phyloP scores from a whole-genome alignment of 176 grass and related monocot species.

The Phoenix dactylifera region DNA sequence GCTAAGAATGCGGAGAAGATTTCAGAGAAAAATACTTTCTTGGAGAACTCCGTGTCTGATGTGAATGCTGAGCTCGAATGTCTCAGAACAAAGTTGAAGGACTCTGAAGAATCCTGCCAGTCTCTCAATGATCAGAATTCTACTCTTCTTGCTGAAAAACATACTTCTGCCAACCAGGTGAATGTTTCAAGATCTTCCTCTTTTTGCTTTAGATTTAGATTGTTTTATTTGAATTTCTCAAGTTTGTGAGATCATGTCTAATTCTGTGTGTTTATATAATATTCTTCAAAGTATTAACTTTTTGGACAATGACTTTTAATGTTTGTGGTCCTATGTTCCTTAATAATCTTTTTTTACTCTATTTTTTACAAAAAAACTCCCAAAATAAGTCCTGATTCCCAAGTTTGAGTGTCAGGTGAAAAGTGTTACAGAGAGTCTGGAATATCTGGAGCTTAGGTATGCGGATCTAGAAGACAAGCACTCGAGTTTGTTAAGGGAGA shows the following conservation, averaged over 20 bases:
- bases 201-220: too few species aligned
- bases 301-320: too few species aligned
- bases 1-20: slow-evolving; percentile 12
- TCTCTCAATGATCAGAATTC: slow-evolving; percentile 1
- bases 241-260: too few species aligned
- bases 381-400: neutral
- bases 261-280: too few species aligned
- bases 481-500: slow-evolving; percentile 47
- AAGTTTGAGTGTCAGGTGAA: slow-evolving; percentile 27
- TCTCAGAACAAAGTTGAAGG: slow-evolving; percentile 17
- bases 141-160: slow-evolving; percentile 22
- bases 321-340: too few species aligned
- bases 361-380: too few species aligned
- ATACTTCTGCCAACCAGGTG: slow-evolving; percentile 2
- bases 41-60: slow-evolving; percentile 29
- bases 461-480: slow-evolving; percentile 38
- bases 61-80: slow-evolving; percentile 14
- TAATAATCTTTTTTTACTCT: too few species aligned
- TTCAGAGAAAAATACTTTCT: slow-evolving; percentile 24
- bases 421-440: slow-evolving; percentile 30
- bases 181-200: too few species aligned
- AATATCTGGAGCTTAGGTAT: slow-evolving; percentile 48
- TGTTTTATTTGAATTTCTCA: too few species aligned
- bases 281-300: too few species aligned
- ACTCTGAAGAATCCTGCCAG: slow-evolving; percentile 9